Conservation (phyloP, 495 filamentous ascomycete species). For the Xylaria castorea region DNA sequence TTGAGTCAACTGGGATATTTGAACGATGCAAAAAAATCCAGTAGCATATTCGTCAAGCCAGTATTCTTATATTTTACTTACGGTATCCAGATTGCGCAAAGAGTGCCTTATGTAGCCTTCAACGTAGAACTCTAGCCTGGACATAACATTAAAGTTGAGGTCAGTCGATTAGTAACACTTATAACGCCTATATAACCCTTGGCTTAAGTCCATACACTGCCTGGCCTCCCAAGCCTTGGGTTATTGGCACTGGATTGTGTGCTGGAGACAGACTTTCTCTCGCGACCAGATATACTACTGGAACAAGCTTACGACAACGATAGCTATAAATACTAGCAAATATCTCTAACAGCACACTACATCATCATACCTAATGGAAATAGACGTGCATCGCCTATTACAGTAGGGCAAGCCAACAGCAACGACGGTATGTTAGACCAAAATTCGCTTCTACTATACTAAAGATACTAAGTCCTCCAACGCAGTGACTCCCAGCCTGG, state of each 20-base stretch:
- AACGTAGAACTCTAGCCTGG: too few relatives aligned
- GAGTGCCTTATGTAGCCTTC: neutral
- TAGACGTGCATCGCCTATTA: neutral
- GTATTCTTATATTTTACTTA: too few relatives aligned
- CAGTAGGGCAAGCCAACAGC: neutral
- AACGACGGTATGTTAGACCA: neutral
- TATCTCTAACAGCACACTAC: neutral
- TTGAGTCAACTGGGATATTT: neutral
- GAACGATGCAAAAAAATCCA: neutral
- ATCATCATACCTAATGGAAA: neutral
- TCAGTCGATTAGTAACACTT: neutral
- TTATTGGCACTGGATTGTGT: neutral
- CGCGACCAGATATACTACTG: neutral
- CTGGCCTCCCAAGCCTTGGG: neutral
- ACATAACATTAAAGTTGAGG: neutral
- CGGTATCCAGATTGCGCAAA: neutral
- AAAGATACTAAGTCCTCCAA: neutral
- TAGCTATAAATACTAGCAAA: neutral
- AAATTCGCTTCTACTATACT: neutral
- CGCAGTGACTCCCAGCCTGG: neutral
- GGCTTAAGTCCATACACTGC: too few relatives aligned
- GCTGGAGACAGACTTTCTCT: conserved; percentile 1
- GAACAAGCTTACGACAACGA: neutral
- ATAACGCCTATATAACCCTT: neutral
- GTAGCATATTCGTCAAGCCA: neutral